These are phyloP conservation scores for Thyridium curvatum DNA, from an alignment of 2,329 filamentous ascomycete genomes.

Conservation along the genomic window DNA sequence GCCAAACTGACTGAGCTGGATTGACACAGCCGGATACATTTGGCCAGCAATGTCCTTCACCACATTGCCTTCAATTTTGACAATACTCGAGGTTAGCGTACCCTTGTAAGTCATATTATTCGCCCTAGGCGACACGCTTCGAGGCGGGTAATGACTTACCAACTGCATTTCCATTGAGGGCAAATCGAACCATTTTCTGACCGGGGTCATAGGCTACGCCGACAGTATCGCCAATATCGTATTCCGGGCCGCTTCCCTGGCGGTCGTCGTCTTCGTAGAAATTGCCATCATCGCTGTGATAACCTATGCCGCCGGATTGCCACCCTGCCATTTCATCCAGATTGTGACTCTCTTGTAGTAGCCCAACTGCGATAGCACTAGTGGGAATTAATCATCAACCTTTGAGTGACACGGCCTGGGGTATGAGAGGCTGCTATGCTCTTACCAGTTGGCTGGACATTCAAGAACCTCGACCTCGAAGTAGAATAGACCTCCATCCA, in stretches of 20 bases:
- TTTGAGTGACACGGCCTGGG: too few species aligned
- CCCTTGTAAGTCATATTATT: background rate
- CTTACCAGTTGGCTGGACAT: background rate
- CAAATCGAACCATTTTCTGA: constrained; percentile 1
- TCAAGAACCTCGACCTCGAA: constrained; percentile 5
- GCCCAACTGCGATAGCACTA: background rate
- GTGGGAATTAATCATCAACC: background rate
- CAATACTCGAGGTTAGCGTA: background rate
- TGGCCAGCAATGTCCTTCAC: background rate
- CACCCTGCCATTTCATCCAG: background rate
- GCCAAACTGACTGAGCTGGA: too few species aligned
- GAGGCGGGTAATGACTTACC: background rate
- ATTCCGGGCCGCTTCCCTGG: background rate
- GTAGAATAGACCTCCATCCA: constrained; percentile 3
- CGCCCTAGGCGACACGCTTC: background rate
- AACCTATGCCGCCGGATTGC: background rate
- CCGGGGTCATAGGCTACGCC: constrained; percentile 1
- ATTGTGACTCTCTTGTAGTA: background rate
- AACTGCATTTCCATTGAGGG: background rate
- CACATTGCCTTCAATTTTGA: background rate
- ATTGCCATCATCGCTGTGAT: constrained; percentile 2
- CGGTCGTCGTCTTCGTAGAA: background rate
- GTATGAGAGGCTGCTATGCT: background rate
- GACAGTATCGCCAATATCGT: background rate
- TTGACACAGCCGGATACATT: constrained; percentile 4